A percentile compares a stretch with the other conserved stretches of the same genome.
Conservation (phyloP, 192 early-diverging fungal genomes). For the Phlyctochytrium arcticum region DNA sequence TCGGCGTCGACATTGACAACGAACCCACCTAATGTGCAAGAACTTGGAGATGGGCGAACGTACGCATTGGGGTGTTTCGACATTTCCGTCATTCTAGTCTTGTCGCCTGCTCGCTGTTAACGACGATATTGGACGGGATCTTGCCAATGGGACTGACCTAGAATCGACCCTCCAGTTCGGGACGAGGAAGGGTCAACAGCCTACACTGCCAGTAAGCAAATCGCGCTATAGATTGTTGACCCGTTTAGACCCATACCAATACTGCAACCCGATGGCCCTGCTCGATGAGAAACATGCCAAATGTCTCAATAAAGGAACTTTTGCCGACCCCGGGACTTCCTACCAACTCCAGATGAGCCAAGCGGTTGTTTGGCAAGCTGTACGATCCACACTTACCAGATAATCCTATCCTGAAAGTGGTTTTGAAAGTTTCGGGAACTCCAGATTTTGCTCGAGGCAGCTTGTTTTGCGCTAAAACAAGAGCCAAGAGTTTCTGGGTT, state of each 20-base stretch:
- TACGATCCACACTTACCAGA: conserved; percentile 42
- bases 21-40: conserved; percentile 72
- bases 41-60: conserved; percentile 71
- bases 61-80: conserved; percentile 60
- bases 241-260: conserved; percentile 38
- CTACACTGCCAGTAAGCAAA: too few relatives aligned
- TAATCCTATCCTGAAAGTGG: conserved; percentile 72
- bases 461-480: conserved; percentile 29
- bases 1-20: conserved; percentile 76
- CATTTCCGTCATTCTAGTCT: conserved; percentile 79
- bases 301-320: conserved; percentile 80
- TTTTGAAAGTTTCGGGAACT: background rate
- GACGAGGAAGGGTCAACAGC: conserved; percentile 82
- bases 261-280: conserved; percentile 72
- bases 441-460: background rate
- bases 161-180: conserved; percentile 74
- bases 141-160: conserved; percentile 41
- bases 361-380: too few relatives aligned
- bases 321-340: conserved; percentile 78
- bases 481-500: conserved; percentile 62
- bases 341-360: too few relatives aligned
- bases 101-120: conserved; percentile 52
- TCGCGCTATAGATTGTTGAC: background rate
- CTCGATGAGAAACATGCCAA: conserved; percentile 68
- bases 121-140: background rate